These are phyloP conservation scores for Phytophthora brassicae DNA, from an alignment of 352 stramenopile species.

Conservation along the genomic window DNA sequence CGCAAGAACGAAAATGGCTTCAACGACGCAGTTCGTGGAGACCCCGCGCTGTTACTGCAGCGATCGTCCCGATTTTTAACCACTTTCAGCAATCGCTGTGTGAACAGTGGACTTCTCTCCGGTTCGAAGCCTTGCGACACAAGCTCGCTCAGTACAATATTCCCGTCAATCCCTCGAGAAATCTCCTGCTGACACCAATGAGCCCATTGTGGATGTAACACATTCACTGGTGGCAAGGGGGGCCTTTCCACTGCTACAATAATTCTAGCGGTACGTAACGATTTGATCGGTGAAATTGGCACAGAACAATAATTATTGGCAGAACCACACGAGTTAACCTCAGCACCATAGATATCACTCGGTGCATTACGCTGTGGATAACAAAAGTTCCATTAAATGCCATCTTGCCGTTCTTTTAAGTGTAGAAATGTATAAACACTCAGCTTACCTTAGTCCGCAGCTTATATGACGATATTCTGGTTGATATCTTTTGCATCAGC, in stretches of 20 bases:
- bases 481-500: constrained; percentile 70
- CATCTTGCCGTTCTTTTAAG: too few relatives aligned
- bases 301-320: constrained; percentile 8
- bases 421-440: too few relatives aligned
- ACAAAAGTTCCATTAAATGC: constrained; percentile 19
- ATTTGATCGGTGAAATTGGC: constrained; percentile 14
- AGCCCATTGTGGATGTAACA: constrained; percentile 60
- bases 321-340: neutral
- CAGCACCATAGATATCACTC: constrained; percentile 44
- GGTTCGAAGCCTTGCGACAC: constrained; percentile 50
- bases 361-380: constrained; percentile 40
- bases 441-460: constrained; percentile 45
- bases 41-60: constrained; percentile 30
- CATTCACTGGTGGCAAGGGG: constrained; percentile 19
- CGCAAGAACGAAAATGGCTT: constrained; percentile 50
- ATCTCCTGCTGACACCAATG: constrained; percentile 71
- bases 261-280: constrained; percentile 23
- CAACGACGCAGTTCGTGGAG: constrained; percentile 19
- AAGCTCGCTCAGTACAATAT: constrained; percentile 58
- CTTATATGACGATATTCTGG: constrained; percentile 47
- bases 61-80: constrained; percentile 34
- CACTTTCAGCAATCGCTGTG: constrained; percentile 45
- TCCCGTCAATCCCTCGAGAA: constrained; percentile 56
- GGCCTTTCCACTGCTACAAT: constrained; percentile 28
- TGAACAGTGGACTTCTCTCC: constrained; percentile 53